Percentiles rank a stretch among this genome's conserved stretches.
Evolutionary conservation across 129 eudicot species (phyloP).

Genomic region (Ambrosia trifida): DNA sequence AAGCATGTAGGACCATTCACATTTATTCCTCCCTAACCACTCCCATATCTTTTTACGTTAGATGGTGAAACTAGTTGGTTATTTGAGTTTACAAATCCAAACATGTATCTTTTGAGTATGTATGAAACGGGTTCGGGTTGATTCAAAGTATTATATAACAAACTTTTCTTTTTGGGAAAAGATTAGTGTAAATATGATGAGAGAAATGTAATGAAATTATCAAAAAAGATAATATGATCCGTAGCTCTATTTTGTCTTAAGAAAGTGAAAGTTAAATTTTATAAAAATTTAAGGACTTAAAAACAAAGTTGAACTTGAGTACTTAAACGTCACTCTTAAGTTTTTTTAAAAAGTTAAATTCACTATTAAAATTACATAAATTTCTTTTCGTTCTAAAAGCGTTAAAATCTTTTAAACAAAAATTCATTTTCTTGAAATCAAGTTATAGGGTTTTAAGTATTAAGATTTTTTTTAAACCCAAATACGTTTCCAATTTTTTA

Average conservation of each 20-base stretch:
- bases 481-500: too few relatives aligned
- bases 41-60: constrained; percentile 11
- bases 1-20: constrained; percentile 35
- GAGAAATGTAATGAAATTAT: too few relatives aligned
- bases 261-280: not conserved
- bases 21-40: constrained; percentile 21
- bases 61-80: constrained; percentile 5
- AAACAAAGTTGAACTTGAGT: not conserved
- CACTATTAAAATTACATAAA: not conserved
- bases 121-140: not conserved
- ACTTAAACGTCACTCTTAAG: not conserved
- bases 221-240: too few relatives aligned
- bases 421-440: too few relatives aligned
- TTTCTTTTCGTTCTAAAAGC: not conserved
- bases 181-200: too few relatives aligned
- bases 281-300: too few relatives aligned
- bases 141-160: not conserved
- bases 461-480: too few relatives aligned
- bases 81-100: not conserved
- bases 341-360: not conserved
- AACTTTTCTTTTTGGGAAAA: not conserved
- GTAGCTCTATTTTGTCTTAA: not conserved
- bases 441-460: too few relatives aligned
- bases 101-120: not conserved
- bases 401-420: not conserved